These are phyloP conservation scores for Clitoria ternatea DNA, from an alignment of 306 rosid species.

Conservation along the genomic window DNA sequence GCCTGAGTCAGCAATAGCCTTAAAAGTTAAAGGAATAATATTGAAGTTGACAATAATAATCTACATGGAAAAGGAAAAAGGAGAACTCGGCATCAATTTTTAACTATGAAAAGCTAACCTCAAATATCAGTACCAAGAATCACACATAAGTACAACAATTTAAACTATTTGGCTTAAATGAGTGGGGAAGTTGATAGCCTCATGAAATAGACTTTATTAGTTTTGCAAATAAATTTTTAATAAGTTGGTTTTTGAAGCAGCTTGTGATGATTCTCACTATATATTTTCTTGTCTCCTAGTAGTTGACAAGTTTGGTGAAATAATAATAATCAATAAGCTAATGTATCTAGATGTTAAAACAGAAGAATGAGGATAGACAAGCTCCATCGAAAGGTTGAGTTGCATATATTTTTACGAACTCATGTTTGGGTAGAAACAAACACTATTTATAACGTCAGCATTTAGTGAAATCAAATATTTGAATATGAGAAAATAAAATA, in stretches of 20 bases:
- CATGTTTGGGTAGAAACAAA: neutral
- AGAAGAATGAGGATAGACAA: neutral
- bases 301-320: neutral
- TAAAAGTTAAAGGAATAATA: neutral
- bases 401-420: neutral
- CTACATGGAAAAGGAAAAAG: conserved; percentile 27
- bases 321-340: neutral
- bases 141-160: neutral
- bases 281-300: neutral
- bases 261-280: neutral
- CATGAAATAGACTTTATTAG: neutral
- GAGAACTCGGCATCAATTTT: neutral
- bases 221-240: neutral
- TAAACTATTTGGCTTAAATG: neutral
- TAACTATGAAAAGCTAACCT: conserved; percentile 12
- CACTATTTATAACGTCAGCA: neutral
- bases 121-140: neutral
- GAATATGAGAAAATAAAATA: neutral
- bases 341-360: neutral
- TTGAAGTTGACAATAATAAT: conserved; percentile 20
- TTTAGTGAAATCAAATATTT: neutral
- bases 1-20: conserved; percentile 24
- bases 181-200: neutral
- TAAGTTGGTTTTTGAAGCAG: neutral
- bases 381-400: neutral